Base-by-base conservation (phyloP, 73 alveolate species). In the Chromera velia region DNA sequence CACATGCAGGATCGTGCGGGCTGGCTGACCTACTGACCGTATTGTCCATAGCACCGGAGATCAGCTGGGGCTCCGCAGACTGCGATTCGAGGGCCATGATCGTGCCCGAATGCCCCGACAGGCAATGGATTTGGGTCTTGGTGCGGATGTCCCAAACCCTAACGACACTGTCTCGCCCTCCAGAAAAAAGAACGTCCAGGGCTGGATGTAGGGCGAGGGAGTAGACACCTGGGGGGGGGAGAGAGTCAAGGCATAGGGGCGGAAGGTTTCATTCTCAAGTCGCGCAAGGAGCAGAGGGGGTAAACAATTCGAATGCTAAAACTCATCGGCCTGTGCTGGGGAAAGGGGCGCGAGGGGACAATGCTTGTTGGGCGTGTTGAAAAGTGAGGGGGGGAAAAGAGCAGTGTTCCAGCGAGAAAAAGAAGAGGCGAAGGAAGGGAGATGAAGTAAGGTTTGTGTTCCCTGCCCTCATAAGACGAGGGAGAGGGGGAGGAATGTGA, bases 131-230 rank as follows among this genome's bases (percentile, higher is more conserved):
- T 65, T 93, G 90, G 31, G 93, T 90, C 87, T 97, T 96, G 32
- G 98, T 94, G 79, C 99, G 89, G 78, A 97, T 93, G 82, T 97
- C 99, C 99, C 99, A 97, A 17, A 97, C 95, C 76, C 99, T 83
- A 32, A 80, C 96, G 1, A 93, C 96, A 29, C 96, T 88, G 76
- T 96, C 98, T 78, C 98, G 86, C 27, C 98, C 94, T 28, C 99
- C 99, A 32, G 98, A 90, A 0, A 91, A 91, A 31, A 97, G 90
- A 19, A 97, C 70, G 86, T 97, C 98, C 81, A 95, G 84, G n/a
- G 96, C 82, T 27, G 99, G 99, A 81, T 97, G 99, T 65, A 97
- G 73, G 6, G 97, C 94, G 63, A 96, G 70, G 45, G 93, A 33
- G 83, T 95, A 96, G 29, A 96, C 97, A n/a, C 98, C 97, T 28